A percentile compares a stretch with the other conserved stretches of the same genome.
Evolutionary conservation across 306 rosid species (phyloP).

Genomic region (Glycine latifolia): DNA sequence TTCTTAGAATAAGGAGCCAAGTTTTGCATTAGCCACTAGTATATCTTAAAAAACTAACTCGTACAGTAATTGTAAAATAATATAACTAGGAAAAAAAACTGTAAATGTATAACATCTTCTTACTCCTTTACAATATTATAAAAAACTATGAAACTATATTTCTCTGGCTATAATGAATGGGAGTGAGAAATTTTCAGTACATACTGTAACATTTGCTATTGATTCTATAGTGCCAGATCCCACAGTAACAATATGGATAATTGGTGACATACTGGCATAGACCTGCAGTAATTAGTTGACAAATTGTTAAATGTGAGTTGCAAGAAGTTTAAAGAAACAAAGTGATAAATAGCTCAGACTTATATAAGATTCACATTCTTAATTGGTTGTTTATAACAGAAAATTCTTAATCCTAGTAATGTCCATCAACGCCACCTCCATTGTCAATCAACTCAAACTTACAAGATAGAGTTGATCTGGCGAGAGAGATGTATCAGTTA

Average conservation of each 20-base stretch:
- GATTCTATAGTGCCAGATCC: conserved; percentile 75
- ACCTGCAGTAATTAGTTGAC: conserved; percentile 67
- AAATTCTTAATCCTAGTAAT: conserved; percentile 35
- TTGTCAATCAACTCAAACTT: conserved; percentile 49
- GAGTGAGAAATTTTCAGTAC: conserved; percentile 41
- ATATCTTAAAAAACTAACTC: conserved; percentile 11
- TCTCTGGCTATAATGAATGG: conserved; percentile 1
- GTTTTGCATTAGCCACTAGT: conserved; percentile 35
- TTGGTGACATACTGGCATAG: conserved; percentile 92
- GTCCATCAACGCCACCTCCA: conserved; percentile 21
- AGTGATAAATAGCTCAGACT: conserved; percentile 24
- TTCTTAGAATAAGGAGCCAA: conserved; percentile 4
- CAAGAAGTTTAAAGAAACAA: background rate
- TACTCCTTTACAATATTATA: conserved; percentile 15
- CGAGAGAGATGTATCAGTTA: conserved; percentile 93
- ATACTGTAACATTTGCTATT: conserved; percentile 79
- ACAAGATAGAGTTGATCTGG: conserved; percentile 82
- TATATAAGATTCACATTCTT: conserved; percentile 25
- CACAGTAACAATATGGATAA: conserved; percentile 73
- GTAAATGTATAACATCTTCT: background rate
- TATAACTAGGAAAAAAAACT: conserved; percentile 32
- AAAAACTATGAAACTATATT: conserved; percentile 6
- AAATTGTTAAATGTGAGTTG: conserved; percentile 28
- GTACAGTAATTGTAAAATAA: conserved; percentile 5
- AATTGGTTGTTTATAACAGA: conserved; percentile 12